A percentile compares a stretch with the other conserved stretches of the same genome.
phyloP scores from a whole-genome alignment of 2,329 filamentous ascomycete genomes.

The Aphanocladium album region DNA sequence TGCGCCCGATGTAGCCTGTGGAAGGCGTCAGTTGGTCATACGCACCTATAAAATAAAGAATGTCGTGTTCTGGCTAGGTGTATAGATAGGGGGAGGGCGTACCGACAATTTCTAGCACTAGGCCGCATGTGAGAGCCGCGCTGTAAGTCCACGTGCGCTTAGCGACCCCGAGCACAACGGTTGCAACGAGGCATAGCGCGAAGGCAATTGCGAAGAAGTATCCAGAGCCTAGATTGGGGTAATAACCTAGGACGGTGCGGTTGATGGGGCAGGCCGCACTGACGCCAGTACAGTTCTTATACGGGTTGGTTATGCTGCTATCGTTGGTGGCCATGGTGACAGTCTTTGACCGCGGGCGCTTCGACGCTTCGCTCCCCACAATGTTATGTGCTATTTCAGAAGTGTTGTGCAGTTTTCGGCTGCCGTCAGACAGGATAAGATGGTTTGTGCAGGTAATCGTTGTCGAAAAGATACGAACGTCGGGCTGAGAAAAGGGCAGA shows the following conservation, averaged over 20 bases:
- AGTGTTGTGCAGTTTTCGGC: too few species aligned
- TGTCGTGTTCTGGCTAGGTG: too few species aligned
- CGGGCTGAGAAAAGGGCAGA: too few species aligned
- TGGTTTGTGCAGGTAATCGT: too few species aligned
- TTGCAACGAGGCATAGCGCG: constrained; percentile 36
- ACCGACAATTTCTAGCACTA: constrained; percentile 48
- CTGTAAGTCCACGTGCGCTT: constrained; percentile 53
- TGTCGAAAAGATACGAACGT: too few species aligned
- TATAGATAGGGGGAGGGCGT: too few species aligned
- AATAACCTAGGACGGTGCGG: constrained; percentile 51
- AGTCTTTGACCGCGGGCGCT: too few species aligned
- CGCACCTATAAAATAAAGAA: too few species aligned
- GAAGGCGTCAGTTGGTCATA: constrained; percentile 8
- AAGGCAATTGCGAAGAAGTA: constrained; percentile 49
- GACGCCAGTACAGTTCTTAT: constrained; percentile 30
- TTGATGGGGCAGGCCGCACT: constrained; percentile 43
- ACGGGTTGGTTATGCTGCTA: constrained; percentile 12
- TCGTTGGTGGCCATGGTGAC: constrained; percentile 7
- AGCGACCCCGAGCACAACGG: constrained; percentile 40
- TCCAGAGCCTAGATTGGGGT: constrained; percentile 51
- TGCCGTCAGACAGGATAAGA: too few species aligned
- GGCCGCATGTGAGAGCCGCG: constrained; percentile 42
- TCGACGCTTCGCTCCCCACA: too few species aligned
- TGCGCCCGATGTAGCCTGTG: constrained; percentile 49
- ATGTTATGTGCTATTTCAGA: too few species aligned